These are phyloP conservation scores for Termitomyces sp. DNA, from an alignment of 768 basidiomycete genomes.

Conservation along the genomic window DNA sequence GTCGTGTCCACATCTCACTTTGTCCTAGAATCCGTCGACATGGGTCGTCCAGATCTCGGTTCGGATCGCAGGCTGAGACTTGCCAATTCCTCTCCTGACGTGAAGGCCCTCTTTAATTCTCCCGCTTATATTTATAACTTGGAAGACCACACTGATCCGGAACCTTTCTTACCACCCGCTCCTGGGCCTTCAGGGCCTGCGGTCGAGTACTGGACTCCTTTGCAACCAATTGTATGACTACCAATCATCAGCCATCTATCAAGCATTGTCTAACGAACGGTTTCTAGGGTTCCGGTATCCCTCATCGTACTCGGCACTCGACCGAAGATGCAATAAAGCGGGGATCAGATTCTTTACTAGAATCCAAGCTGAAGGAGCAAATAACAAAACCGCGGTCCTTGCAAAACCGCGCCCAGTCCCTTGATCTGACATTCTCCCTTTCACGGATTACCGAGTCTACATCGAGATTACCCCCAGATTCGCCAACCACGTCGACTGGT, in stretches of 20 bases:
- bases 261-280: not conserved
- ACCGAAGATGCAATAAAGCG: constrained; percentile 72
- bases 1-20: not conserved
- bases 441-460: constrained; percentile 72
- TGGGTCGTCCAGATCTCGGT: constrained; percentile 67
- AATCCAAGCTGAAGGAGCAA: constrained; percentile 80
- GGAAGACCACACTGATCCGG: constrained; percentile 65
- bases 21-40: constrained; percentile 64
- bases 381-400: constrained; percentile 73
- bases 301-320: constrained; percentile 59
- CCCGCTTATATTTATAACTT: constrained; percentile 80
- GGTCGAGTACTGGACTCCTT: constrained; percentile 72
- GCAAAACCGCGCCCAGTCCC: constrained; percentile 83
- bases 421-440: constrained; percentile 82
- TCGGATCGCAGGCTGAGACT: constrained; percentile 73
- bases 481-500: constrained; percentile 72
- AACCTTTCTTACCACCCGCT: constrained; percentile 46
- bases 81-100: constrained; percentile 89
- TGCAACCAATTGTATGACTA: constrained; percentile 68
- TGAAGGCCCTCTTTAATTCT: constrained; percentile 91
- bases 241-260: constrained; percentile 3
- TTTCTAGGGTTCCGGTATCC: constrained; percentile 59
- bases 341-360: constrained; percentile 78
- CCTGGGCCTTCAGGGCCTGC: constrained; percentile 31
- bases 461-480: constrained; percentile 61